Evolutionary conservation across 208 protist genomes (phyloP).

Genomic region (Sergeia podlipaevii): DNA sequence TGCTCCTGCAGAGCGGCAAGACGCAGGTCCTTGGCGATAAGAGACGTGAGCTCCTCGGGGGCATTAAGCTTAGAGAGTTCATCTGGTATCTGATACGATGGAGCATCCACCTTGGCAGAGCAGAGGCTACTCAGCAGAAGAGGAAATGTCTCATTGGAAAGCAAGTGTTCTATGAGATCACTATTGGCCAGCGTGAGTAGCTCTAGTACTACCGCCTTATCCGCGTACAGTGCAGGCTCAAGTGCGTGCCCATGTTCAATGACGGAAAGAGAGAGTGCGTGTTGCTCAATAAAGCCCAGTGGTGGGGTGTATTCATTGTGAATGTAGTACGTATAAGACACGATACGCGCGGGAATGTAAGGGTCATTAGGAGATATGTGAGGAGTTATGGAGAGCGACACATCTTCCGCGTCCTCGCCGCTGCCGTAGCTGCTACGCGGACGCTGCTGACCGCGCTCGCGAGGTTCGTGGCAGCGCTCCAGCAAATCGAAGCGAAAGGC

Average conservation of each 20-base stretch:
- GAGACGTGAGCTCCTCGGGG: constrained; percentile 28
- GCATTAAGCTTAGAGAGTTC: constrained; percentile 38
- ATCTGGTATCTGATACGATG: constrained; percentile 10
- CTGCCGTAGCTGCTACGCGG: too few relatives aligned
- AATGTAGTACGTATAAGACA: constrained; percentile 69
- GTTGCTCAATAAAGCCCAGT: constrained; percentile 69
- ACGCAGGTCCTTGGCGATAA: constrained; percentile 49
- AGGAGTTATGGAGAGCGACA: too few relatives aligned
- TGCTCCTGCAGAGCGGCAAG: constrained; percentile 35
- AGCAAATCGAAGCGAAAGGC: constrained; percentile 45
- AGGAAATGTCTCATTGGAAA: constrained; percentile 33
- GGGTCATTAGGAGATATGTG: too few relatives aligned
- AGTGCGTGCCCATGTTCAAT: constrained; percentile 50
- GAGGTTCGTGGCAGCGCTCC: constrained; percentile 20
- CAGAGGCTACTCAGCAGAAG: constrained; percentile 26
- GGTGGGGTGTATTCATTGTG: constrained; percentile 62
- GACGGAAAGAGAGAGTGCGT: constrained; percentile 64
- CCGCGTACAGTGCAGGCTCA: constrained; percentile 42
- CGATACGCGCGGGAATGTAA: too few relatives aligned
- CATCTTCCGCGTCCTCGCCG: too few relatives aligned
- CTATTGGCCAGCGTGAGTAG: constrained; percentile 48
- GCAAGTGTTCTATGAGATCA: constrained; percentile 55
- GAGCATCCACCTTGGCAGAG: constrained; percentile 11
- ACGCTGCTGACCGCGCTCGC: too few relatives aligned
- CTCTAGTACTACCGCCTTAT: constrained; percentile 28